A percentile compares a stretch with the other conserved stretches of the same genome.
These are phyloP conservation scores for Tinospora cordifolia DNA, from an alignment of 164 flowering plant species.

Conservation along the genomic window DNA sequence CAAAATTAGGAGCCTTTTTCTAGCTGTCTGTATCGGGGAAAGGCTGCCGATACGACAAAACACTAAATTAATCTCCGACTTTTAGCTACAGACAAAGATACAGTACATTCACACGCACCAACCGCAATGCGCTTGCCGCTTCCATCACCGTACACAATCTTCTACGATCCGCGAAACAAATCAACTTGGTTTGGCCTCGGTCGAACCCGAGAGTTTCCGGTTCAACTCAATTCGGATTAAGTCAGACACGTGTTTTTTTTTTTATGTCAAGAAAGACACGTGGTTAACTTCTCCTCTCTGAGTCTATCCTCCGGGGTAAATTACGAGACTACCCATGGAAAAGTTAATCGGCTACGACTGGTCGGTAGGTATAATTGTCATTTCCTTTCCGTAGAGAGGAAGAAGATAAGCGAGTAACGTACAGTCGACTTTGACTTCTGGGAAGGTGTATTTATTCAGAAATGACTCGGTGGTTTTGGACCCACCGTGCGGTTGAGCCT, in stretches of 20 bases:
- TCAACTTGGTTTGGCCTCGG: no score
- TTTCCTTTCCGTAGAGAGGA: neutral
- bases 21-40: constrained; percentile 7
- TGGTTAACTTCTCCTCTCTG: neutral
- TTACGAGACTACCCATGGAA: neutral
- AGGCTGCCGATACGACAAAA: constrained; percentile 3
- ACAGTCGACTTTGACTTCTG: constrained; percentile 1
- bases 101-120: neutral
- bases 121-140: neutral
- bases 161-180: no score
- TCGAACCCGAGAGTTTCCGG: no score
- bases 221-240: neutral
- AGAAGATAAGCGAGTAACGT: neutral
- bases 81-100: neutral
- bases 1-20: neutral
- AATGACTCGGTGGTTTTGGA: neutral
- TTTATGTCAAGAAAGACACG: no score
- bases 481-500: neutral
- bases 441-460: neutral
- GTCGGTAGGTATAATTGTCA: neutral
- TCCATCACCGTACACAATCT: neutral
- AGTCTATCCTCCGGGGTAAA: neutral
- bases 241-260: neutral
- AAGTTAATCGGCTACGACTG: neutral
- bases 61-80: constrained; percentile 1